Base-by-base conservation (phyloP, 352 stramenopile genomes). In the Phytopythium delawarense region DNA sequence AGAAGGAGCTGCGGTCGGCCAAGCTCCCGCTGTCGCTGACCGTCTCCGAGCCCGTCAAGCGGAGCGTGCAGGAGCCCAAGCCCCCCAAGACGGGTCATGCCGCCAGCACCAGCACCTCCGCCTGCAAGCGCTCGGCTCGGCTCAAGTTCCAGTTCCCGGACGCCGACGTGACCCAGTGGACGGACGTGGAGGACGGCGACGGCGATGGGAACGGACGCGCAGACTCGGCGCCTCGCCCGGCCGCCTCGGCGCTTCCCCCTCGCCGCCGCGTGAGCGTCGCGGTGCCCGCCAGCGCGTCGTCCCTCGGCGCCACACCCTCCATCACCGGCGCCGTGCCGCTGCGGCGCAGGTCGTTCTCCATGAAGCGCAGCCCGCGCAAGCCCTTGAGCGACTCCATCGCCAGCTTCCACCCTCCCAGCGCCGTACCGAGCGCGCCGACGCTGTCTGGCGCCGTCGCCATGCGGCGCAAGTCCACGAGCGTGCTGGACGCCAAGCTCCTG, bases 71-170 rank as follows among this genome's bases (percentile, higher is more conserved):
- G 30, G 81, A 86, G 20, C 81, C 81, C 30, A 71, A 69, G 11
- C 74, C 72, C 18, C 81, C 71, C 13, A 70, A 70, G 18, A 64
- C 68, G 12, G 66, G 66, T 32, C 21, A 30, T 32, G 37, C 59
- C 51, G 35, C 12, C 35, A 64, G 56, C 13, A 62, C 51, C 21
- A 64, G 56, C 32, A 46, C 57, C 12, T 57, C 44, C 13, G 51
- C 48, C 25, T 28, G 25, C 25, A 28, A 28, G 18, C 62, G 55
- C 12, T 15, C 37, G 15, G 64, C 71, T 2, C 64, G 78, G 0
- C 68, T 78, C 6, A 89, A 88, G 62, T 91, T 89, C 54, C 79
- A 87, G 52, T 89, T 88, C 40, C 74, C 70, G 0, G 81, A 91
- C 7, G 66, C 63, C 0, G 79, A 84, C 16, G 46, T 91, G 32